Base-by-base conservation (phyloP, 495 filamentous ascomycete species). In the Platismatia glauca region DNA sequence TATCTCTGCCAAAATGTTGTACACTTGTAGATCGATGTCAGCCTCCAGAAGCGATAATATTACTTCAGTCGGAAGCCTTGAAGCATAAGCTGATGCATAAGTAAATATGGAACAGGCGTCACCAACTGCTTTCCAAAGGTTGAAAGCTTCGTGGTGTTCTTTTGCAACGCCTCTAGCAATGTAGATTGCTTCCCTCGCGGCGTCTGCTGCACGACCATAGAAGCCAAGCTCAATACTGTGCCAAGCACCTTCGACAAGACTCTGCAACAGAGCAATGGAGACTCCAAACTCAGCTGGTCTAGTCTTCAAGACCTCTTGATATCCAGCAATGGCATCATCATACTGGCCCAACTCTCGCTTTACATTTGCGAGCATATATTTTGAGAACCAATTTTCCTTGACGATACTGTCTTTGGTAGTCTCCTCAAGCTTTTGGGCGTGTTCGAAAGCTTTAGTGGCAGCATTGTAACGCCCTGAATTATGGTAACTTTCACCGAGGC, bases 291-390 rank as follows among this genome's bases (percentile, higher is more conserved):
- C 94, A 24, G 77, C 76, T 0, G 87, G 84, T 7, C 84, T 84
- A 18, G 76, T 71, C 4, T 73, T 71, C 57, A 96, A 76, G 18
- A 97, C 89, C 13, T 81, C 76, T 59, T 83, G 78, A 69, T 97
- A 96, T 35, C 86, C 83, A 16, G 74, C 67, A 65, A 93, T 88
- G 13, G 94, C 89, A 38, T 87, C 86, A 57, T 93, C 89, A 71
- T 87, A 95, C 22, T 95, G 86, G 13, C 92, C 90, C 39, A 97
- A 79, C 72, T 97, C 94, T 44, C 94, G 82, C 68, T 89, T 87
- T 22, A 97, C 88, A 64, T 99, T 97, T 3, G 91, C 93, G n/a
- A 96, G 80, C 85, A 99, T 95, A 70, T 97, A 96, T 66, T 89
- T 87, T 9, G 90, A 89, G 71, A 97, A 97, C 94, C 94, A 99